phyloP scores from a whole-genome alignment of 257 asterid species.

The Mitragyna speciosa region DNA sequence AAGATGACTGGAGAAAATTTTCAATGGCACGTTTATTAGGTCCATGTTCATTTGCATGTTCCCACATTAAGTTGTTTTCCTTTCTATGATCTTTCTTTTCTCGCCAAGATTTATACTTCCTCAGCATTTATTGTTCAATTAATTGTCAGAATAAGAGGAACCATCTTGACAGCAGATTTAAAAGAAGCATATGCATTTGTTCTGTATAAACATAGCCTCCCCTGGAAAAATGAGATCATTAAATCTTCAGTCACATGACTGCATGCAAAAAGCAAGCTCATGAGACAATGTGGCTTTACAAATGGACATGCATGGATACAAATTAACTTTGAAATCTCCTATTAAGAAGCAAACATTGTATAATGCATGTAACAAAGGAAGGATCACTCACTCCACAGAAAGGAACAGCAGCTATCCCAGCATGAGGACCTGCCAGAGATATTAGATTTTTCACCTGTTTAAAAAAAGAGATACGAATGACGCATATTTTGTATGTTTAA shows the following conservation, averaged over 20 bases:
- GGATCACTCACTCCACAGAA: conserved; percentile 68
- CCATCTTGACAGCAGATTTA: too few relatives aligned
- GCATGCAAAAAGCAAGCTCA: neutral
- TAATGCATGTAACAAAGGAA: neutral
- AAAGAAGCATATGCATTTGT: neutral
- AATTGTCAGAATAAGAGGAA: too few relatives aligned
- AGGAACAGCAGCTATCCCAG: conserved; percentile 88
- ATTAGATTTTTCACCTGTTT: conserved; percentile 78
- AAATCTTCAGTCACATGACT: neutral
- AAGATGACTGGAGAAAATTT: neutral
- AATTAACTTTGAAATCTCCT: neutral
- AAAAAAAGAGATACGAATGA: conserved; percentile 5
- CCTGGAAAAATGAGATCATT: neutral
- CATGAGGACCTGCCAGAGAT: conserved; percentile 95
- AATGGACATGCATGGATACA: neutral
- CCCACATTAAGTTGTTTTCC: neutral
- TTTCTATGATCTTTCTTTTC: neutral
- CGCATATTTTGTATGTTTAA: neutral
- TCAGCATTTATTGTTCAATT: neutral
- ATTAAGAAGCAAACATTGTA: neutral
- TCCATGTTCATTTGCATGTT: neutral
- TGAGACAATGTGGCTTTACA: neutral
- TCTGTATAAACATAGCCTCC: neutral
- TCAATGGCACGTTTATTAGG: neutral
- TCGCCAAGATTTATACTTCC: neutral